These are phyloP conservation scores for Apostasia ramifera DNA, from an alignment of 106 monocot genomes.

Conservation along the genomic window DNA sequence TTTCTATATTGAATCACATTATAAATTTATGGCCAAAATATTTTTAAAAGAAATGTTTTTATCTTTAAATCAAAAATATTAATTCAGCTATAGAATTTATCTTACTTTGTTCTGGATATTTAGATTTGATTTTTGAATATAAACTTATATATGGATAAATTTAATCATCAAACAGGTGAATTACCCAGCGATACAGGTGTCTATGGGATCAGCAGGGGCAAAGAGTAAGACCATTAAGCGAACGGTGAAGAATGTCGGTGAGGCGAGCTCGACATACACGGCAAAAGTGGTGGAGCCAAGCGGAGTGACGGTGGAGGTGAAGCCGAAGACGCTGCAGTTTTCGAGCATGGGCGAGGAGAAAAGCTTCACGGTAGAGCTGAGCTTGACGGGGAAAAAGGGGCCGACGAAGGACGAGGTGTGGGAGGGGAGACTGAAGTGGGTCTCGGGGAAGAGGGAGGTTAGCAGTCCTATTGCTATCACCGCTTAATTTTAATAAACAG, in stretches of 20 bases:
- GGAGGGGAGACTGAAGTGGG: not conserved
- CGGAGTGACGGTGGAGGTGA: constrained; percentile 13
- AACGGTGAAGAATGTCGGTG: constrained; percentile 33
- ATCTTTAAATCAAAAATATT: too few relatives aligned
- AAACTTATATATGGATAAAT: too few relatives aligned
- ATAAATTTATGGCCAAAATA: too few relatives aligned
- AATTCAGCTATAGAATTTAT: too few relatives aligned
- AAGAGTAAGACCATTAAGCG: not conserved
- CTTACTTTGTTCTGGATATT: too few relatives aligned
- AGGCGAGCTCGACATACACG: constrained; percentile 14
- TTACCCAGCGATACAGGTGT: not conserved
- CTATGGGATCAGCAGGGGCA: not conserved
- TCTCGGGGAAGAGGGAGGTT: too few relatives aligned
- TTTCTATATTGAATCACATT: too few relatives aligned
- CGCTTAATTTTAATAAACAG: too few relatives aligned
- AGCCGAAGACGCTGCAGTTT: constrained; percentile 14
- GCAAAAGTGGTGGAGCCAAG: constrained; percentile 4
- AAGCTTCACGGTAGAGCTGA: constrained; percentile 4
- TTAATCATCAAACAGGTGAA: not conserved
- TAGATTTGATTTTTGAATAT: too few relatives aligned
- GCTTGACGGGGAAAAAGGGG: too few relatives aligned
- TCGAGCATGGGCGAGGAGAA: not conserved
- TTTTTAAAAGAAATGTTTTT: too few relatives aligned
- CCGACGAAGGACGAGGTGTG: not conserved
- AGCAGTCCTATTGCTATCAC: too few relatives aligned